Conservation (phyloP, 1,284 basidiomycete genomes). For the Gomphus sp. region DNA sequence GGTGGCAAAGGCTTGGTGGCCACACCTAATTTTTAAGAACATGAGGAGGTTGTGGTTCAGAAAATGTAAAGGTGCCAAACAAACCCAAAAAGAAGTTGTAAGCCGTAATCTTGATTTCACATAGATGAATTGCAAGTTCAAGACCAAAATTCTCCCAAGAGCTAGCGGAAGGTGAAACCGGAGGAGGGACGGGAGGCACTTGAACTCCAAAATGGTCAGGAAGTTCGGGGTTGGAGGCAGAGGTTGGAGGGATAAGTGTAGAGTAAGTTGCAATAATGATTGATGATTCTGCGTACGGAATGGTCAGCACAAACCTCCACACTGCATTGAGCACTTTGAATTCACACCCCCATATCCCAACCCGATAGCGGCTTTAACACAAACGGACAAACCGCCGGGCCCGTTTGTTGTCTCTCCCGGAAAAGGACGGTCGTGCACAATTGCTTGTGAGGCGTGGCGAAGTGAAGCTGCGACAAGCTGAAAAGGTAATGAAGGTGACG, state of each 20-base stretch:
- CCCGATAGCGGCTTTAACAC: slow-evolving; percentile 53
- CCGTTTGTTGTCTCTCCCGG: slow-evolving; percentile 24
- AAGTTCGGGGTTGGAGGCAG: slow-evolving; percentile 13
- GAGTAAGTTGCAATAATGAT: slow-evolving; percentile 60
- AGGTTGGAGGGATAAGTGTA: slow-evolving; percentile 29
- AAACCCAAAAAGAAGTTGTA: slow-evolving; percentile 23
- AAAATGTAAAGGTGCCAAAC: neutral
- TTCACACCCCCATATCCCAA: slow-evolving; percentile 50
- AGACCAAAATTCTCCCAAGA: slow-evolving; percentile 57
- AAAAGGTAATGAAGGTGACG: slow-evolving; percentile 17
- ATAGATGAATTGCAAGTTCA: slow-evolving; percentile 50
- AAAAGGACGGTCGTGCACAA: slow-evolving; percentile 9
- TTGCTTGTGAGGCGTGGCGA: slow-evolving; percentile 5
- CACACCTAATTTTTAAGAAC: slow-evolving; percentile 24
- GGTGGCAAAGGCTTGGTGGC: slow-evolving; percentile 37
- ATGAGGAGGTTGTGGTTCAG: neutral
- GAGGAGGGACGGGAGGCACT: slow-evolving; percentile 15
- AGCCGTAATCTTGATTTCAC: slow-evolving; percentile 45
- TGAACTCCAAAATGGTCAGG: slow-evolving; percentile 25
- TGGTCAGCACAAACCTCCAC: neutral
- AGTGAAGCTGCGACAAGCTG: slow-evolving; percentile 17
- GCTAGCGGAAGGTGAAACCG: slow-evolving; percentile 26
- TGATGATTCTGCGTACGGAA: slow-evolving; percentile 35
- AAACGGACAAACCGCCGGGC: slow-evolving; percentile 37
- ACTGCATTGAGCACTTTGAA: neutral